Evolutionary conservation across 169 alveolate genomes (phyloP).

Genomic region (Plasmodium knowlesi): DNA sequence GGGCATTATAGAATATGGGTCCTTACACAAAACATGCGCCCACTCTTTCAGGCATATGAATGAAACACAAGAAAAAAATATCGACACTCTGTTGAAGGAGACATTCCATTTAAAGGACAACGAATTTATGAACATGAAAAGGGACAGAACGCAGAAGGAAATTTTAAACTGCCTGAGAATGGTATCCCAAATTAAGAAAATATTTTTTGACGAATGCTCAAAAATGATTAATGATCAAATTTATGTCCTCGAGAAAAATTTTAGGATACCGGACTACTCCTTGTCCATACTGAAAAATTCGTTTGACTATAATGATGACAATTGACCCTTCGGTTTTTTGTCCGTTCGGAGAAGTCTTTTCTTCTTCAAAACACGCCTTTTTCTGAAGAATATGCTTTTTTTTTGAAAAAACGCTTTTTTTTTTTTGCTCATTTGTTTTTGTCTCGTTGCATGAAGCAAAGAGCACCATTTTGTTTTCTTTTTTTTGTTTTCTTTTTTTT

Average conservation of each 20-base stretch:
- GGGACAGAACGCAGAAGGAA: constrained; percentile 48
- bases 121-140: constrained; percentile 3
- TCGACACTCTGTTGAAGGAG: constrained; percentile 23
- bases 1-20: not conserved
- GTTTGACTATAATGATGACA: constrained; percentile 28
- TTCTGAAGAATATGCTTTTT: not conserved
- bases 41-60: not conserved
- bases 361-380: not conserved
- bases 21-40: not conserved
- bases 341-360: not conserved
- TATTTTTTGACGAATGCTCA: constrained; percentile 69
- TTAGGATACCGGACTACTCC: constrained; percentile 52
- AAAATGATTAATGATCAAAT: constrained; percentile 72
- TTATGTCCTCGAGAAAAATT: constrained; percentile 53
- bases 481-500: not conserved
- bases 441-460: not conserved
- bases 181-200: constrained; percentile 60
- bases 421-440: not conserved
- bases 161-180: constrained; percentile 56
- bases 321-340: not conserved
- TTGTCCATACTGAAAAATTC: constrained; percentile 36
- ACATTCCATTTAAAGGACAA: constrained; percentile 51
- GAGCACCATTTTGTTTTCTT: not conserved
- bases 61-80: constrained; percentile 8
- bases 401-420: not conserved